Conservation (phyloP, 2,329 filamentous ascomycete genomes). For the Nemania sp. region DNA sequence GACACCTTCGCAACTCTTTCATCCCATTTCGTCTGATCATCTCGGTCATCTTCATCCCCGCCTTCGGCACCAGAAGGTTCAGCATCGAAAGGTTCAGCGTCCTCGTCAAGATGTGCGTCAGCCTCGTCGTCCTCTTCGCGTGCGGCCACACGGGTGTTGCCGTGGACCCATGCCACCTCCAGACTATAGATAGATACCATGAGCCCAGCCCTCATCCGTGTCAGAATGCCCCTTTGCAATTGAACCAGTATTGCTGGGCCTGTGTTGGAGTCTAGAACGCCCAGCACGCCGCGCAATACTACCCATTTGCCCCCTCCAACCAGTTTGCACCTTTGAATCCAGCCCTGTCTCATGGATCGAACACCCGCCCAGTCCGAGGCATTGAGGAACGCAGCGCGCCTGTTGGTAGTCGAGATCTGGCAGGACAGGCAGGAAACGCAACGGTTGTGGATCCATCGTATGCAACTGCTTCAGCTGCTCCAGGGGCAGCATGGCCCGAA, state of each 20-base stretch:
- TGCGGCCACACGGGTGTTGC: conserved; percentile 21
- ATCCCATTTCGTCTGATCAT: too few relatives aligned
- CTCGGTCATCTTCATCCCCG: too few relatives aligned
- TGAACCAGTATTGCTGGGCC: not conserved
- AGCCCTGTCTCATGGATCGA: not conserved
- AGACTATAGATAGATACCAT: not conserved
- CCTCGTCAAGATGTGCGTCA: conserved; percentile 14
- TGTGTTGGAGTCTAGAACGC: conserved; percentile 15
- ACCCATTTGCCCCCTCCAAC: too few relatives aligned
- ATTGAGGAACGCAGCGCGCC: too few relatives aligned
- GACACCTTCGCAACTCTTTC: too few relatives aligned
- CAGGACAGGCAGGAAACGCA: too few relatives aligned
- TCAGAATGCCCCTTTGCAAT: too few relatives aligned
- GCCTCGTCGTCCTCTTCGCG: not conserved
- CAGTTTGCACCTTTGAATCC: not conserved
- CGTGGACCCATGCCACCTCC: not conserved
- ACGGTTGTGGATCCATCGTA: too few relatives aligned
- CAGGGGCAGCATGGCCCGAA: too few relatives aligned
- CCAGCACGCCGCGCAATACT: not conserved
- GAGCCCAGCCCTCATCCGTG: not conserved
- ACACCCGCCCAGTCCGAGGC: too few relatives aligned
- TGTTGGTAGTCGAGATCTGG: too few relatives aligned
- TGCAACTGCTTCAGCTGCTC: too few relatives aligned
- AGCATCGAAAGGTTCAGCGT: not conserved
- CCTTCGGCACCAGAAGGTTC: not conserved